Evolutionary conservation across 768 basidiomycete species (phyloP).

Genomic region (Suillus fuscotomentosus): DNA sequence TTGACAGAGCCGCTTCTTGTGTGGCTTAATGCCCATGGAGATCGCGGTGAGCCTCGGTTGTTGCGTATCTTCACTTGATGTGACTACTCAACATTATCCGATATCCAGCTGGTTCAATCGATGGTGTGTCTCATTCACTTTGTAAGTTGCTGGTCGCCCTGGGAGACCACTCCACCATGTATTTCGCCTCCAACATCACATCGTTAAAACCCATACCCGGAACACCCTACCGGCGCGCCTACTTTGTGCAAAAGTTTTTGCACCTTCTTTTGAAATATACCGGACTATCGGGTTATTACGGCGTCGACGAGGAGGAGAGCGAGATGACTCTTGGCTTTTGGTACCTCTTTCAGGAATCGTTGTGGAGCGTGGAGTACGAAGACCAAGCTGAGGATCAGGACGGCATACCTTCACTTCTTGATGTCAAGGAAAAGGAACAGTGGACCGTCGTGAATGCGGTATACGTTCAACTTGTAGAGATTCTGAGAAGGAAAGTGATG

Average conservation of each 20-base stretch:
- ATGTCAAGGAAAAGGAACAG: constrained; percentile 36
- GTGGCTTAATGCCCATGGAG: constrained; percentile 66
- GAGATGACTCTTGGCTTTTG: constrained; percentile 88
- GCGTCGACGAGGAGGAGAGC: constrained; percentile 83
- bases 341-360: constrained; percentile 86
- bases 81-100: constrained; percentile 21
- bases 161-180: constrained; percentile 83
- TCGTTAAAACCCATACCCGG: constrained; percentile 38
- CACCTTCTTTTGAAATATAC: constrained; percentile 72
- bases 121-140: constrained; percentile 63
- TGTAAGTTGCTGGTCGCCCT: constrained; percentile 81
- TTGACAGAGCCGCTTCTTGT: constrained; percentile 85
- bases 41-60: constrained; percentile 33
- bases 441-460: constrained; percentile 66
- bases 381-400: constrained; percentile 30
- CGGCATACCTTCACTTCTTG: constrained; percentile 12
- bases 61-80: constrained; percentile 35
- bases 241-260: constrained; percentile 69
- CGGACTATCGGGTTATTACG: constrained; percentile 72
- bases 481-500: constrained; percentile 68
- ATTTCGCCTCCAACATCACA: constrained; percentile 69
- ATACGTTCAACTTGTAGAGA: constrained; percentile 74
- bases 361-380: constrained; percentile 69
- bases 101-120: constrained; percentile 30
- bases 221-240: constrained; percentile 39